phyloP scores from a whole-genome alignment of 192 early-diverging fungal species.

The Coemansia sp. region DNA sequence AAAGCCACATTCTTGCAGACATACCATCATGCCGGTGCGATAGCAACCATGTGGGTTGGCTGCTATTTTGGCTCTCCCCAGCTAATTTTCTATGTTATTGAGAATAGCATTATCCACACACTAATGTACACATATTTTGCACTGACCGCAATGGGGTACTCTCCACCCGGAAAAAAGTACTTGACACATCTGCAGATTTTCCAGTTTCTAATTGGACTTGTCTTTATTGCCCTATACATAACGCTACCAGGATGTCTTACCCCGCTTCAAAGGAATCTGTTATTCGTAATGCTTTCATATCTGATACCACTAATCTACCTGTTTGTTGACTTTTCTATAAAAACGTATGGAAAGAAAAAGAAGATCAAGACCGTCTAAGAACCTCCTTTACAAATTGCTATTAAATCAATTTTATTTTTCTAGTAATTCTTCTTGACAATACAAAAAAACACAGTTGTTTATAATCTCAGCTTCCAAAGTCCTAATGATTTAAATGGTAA shows the following conservation, averaged over 20 bases:
- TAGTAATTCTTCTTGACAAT: background rate
- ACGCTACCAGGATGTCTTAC: conserved; percentile 63
- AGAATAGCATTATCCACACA: conserved; percentile 86
- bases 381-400: background rate
- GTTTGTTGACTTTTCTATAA: conserved; percentile 81
- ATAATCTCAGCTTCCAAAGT: too few relatives aligned
- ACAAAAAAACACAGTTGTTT: background rate
- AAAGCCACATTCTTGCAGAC: conserved; percentile 78
- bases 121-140: conserved; percentile 88
- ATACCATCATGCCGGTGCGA: conserved; percentile 88
- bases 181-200: conserved; percentile 83
- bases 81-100: conserved; percentile 77
- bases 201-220: conserved; percentile 77
- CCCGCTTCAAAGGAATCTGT: conserved; percentile 62
- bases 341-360: conserved; percentile 61
- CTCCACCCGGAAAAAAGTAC: conserved; percentile 79
- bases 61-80: conserved; percentile 76
- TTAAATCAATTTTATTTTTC: background rate
- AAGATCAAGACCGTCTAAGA: conserved; percentile 35
- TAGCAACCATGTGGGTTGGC: conserved; percentile 88
- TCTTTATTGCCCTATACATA: conserved; percentile 68
- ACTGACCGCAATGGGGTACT: conserved; percentile 69
- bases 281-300: conserved; percentile 71
- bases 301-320: conserved; percentile 75
- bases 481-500: too few relatives aligned